phyloP scores from a whole-genome alignment of 2,329 filamentous ascomycete genomes.

The Penicillium sp. region DNA sequence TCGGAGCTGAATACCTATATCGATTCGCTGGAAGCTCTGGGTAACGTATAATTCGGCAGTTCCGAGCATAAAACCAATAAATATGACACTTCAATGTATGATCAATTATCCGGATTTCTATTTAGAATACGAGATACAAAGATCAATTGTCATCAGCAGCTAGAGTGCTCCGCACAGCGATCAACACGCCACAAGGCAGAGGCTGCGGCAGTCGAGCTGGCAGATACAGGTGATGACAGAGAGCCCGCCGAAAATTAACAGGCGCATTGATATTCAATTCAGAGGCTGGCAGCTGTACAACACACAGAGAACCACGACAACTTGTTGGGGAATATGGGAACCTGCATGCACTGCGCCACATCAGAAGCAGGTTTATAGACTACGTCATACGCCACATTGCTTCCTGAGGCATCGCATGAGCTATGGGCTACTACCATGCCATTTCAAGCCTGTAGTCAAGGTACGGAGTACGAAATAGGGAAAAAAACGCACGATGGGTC shows the following conservation, averaged over 20 bases:
- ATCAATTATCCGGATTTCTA: neutral
- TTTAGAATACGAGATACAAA: neutral
- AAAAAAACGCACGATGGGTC: neutral
- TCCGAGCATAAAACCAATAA: neutral
- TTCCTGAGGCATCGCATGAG: neutral
- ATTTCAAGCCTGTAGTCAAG: too few relatives aligned
- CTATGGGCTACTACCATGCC: too few relatives aligned
- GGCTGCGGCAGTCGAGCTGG: neutral
- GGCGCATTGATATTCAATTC: neutral
- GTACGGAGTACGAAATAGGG: neutral
- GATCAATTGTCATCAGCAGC: neutral
- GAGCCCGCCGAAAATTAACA: neutral
- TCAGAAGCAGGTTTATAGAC: neutral
- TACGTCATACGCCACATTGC: neutral
- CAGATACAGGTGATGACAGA: neutral
- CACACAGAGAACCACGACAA: neutral
- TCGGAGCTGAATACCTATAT: neutral
- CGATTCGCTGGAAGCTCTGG: neutral
- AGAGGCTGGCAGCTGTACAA: neutral
- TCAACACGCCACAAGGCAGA: neutral
- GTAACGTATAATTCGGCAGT: neutral
- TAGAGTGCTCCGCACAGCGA: neutral
- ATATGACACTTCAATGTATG: neutral
- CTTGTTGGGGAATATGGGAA: neutral
- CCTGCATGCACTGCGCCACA: conserved; percentile 6